Evolutionary conservation across 2,329 filamentous ascomycete genomes (phyloP), one percentile per base, ranked within the genome.

Genomic region (Diaporthe longicolla): DNA sequence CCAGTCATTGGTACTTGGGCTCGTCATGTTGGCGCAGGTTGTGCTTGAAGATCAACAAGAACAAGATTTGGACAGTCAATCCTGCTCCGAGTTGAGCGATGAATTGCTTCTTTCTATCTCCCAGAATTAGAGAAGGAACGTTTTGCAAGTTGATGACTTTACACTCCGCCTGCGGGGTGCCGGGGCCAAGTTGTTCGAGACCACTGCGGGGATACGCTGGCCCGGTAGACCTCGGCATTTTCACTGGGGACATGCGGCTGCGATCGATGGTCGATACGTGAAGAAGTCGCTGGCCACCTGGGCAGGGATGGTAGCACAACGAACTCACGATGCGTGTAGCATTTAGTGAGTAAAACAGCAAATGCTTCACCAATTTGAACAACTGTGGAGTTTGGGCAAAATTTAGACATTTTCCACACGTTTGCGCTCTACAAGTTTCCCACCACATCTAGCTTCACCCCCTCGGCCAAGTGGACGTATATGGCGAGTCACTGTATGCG

Each of bases 181-280:
- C 17, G 63, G 24, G 13, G 11, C 11, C 63, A 9, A n/a, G 8
- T 48, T 7, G 45, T 17, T 66, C 50, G 61, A 32, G 13, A 29
- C 61, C 24, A 52, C 45, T 66, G 63, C 63, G 63, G 63, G 52
- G 63, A 66, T 50, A 24, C 1, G 29, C 63, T 40, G 21, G 7
- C 17, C 63, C 63, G 63, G 63, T 66, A 45, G 63, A 52, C 63
- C 63, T 66, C 63, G 63, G 63, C 63, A 66, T 66, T 26, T 52
- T 52, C 15, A 10, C 8, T 9, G 21, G 4, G 26, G 15, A 43
- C 6, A 43, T 43, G 10, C 37, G 37, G 37, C 37, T 40, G 37
- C 37, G 35, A 37, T 35, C 8, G n/a, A 29, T 15, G 24, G 6
- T 29, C 37, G 40, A 40, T 40, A n/a, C n/a, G 57, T 10, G n/a